These are phyloP conservation scores for Brassica incana DNA, from an alignment of 345 rosid species.

Conservation along the genomic window DNA sequence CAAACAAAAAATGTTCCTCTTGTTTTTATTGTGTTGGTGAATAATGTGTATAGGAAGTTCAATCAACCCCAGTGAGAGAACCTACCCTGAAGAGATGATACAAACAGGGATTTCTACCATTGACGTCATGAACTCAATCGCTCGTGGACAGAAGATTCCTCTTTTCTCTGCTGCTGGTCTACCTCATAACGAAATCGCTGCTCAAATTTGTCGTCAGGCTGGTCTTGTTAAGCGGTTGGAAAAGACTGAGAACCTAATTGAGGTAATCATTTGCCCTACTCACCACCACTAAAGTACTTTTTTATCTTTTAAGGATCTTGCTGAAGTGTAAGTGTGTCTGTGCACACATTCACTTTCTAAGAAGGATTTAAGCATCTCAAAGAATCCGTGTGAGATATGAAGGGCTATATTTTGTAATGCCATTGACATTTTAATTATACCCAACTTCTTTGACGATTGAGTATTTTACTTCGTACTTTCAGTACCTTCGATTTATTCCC, in stretches of 20 bases:
- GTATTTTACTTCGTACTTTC: too few species aligned
- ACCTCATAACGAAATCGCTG: too few species aligned
- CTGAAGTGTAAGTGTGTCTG: background rate
- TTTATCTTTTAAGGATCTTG: background rate
- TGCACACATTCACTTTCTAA: constrained; percentile 7
- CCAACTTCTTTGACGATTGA: background rate
- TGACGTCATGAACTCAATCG: background rate
- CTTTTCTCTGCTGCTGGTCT: too few species aligned
- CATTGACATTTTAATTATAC: background rate
- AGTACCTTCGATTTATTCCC: background rate
- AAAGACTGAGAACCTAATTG: constrained; percentile 36
- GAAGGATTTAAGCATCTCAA: background rate
- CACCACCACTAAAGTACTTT: background rate
- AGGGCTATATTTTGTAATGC: background rate
- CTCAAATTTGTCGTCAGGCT: background rate
- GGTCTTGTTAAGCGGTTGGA: background rate
- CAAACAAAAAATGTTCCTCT: background rate
- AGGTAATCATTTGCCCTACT: constrained; percentile 45
- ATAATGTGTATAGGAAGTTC: background rate
- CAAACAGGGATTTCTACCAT: background rate
- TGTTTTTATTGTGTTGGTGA: background rate
- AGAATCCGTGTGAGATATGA: background rate
- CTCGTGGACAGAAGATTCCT: background rate
- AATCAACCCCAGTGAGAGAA: background rate
- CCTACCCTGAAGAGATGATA: background rate